phyloP scores from a whole-genome alignment of 495 filamentous ascomycete genomes.

The Thermochaetoides thermophila region DNA sequence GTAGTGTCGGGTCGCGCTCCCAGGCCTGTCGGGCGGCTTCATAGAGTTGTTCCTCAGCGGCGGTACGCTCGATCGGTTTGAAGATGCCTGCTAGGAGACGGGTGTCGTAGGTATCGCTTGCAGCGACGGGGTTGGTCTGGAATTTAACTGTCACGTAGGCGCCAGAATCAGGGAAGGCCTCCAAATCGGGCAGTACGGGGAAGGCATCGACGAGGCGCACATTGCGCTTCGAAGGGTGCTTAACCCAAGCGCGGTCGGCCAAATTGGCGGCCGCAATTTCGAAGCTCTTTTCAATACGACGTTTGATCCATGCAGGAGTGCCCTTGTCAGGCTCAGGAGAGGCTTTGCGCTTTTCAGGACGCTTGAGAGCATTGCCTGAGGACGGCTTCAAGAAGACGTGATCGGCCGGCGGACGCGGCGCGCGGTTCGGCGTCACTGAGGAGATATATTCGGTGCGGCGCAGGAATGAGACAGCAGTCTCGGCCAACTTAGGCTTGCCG shows the following conservation, averaged over 20 bases:
- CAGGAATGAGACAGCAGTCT: slow-evolving; percentile 75
- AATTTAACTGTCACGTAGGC: slow-evolving; percentile 85
- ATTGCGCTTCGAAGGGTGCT: slow-evolving; percentile 71
- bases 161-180: slow-evolving; percentile 73
- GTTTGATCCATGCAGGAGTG: slow-evolving; percentile 63
- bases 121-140: slow-evolving; percentile 56
- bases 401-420: slow-evolving; percentile 7
- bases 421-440: slow-evolving; percentile 36
- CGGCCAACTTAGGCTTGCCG: slow-evolving; percentile 53
- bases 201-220: slow-evolving; percentile 64
- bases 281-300: slow-evolving; percentile 73
- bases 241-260: slow-evolving; percentile 57
- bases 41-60: slow-evolving; percentile 34
- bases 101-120: slow-evolving; percentile 48
- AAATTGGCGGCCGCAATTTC: slow-evolving; percentile 52
- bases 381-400: slow-evolving; percentile 27
- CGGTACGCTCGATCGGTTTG: slow-evolving; percentile 42
- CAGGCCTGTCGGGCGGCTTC: slow-evolving; percentile 42
- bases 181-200: slow-evolving; percentile 76
- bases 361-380: slow-evolving; percentile 23
- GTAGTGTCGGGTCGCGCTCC: slow-evolving; percentile 45
- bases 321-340: slow-evolving; percentile 46
- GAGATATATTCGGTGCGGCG: slow-evolving; percentile 94
- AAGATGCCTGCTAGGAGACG: slow-evolving; percentile 72
- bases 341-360: slow-evolving; percentile 26